Evolutionary conservation across 805 yeast species (phyloP).

Genomic region (Zygotorulaspora florentina): DNA sequence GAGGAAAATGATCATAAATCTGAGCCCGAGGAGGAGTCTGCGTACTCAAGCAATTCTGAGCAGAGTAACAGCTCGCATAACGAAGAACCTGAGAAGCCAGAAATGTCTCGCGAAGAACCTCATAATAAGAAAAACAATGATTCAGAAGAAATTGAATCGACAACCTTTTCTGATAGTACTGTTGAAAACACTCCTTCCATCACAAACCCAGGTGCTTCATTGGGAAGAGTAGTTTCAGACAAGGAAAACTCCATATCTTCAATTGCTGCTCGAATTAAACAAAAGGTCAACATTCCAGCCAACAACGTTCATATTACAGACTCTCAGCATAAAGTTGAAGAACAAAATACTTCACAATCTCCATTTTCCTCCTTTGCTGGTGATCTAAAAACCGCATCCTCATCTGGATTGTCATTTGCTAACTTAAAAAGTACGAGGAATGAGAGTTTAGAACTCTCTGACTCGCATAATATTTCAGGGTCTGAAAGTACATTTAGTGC

Average conservation of each 20-base stretch:
- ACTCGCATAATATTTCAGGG: not conserved
- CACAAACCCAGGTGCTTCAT: not conserved
- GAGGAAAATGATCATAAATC: not conserved
- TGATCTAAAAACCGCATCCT: slow-evolving; percentile 17
- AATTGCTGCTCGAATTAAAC: slow-evolving; percentile 27
- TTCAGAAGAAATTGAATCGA: not conserved
- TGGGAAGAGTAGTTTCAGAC: not conserved
- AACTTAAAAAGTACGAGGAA: not conserved
- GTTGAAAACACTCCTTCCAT: slow-evolving; percentile 21
- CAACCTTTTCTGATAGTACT: slow-evolving; percentile 19
- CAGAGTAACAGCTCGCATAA: not conserved
- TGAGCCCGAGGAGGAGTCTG: not conserved
- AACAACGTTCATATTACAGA: slow-evolving; percentile 7
- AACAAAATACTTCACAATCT: slow-evolving; percentile 10
- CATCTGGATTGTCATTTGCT: slow-evolving; percentile 18
- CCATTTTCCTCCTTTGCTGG: slow-evolving; percentile 29
- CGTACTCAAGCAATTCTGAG: not conserved
- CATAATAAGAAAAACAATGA: slow-evolving; percentile 1
- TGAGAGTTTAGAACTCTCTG: not conserved
- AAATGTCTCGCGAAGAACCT: not conserved
- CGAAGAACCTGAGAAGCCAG: not conserved
- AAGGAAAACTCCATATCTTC: slow-evolving; percentile 18
- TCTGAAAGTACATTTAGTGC: not conserved
- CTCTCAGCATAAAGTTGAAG: not conserved
- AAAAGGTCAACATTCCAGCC: slow-evolving; percentile 23